Base-by-base conservation (phyloP, 1,139 yeast genomes). In the Eremothecium cymbalariae region DNA sequence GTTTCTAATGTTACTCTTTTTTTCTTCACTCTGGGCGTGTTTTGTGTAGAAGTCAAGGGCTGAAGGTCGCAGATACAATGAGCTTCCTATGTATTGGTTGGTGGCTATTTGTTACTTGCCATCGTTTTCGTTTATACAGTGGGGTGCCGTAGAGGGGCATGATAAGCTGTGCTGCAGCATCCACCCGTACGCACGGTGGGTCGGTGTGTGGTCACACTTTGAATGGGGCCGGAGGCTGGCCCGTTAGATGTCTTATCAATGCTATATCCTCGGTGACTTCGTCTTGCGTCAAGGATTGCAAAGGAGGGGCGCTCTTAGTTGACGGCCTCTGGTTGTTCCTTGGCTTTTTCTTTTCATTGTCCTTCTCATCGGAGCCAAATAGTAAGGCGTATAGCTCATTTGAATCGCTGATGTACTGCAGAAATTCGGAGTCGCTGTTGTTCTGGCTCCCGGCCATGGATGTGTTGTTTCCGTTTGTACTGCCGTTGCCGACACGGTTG, bases 241-340 rank as follows among this genome's bases (percentile, higher is more conserved):
- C 54, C 1, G 57, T 50, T 17, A 54, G 36, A 9, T 46, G 42
- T 32, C 59, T 51, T 8, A 57, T 51, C 30, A 51, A 34, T 3
- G 55, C 50, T 6, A 57, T 55, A 32, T 57, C 62, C 12, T 49
- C 57, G 1, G 58, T 51, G 6, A 57, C 59, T 39, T 57, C 60
- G 21, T 55, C 60, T 8, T 43, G 44, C 6, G 42, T 47, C 30
- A 57, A 37, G 2, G 60, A 54, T 25, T 40, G 51, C 12, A 57
- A 32, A 4, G 59, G 54, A 9, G 62, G 62, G 2, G 62, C 62
- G 2, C 59, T 40, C 33, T 57, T 57, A 5, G 59, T 48, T 2
- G 60, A 48, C 24, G 50, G 53, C 18, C 60, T 38, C 38, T 53
- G 57, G 11, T 51, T 44, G 18, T 47, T 42, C 34, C 57, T 42